Base-by-base conservation (phyloP, 2,329 filamentous ascomycete genomes). In the Polytolypa hystricis region DNA sequence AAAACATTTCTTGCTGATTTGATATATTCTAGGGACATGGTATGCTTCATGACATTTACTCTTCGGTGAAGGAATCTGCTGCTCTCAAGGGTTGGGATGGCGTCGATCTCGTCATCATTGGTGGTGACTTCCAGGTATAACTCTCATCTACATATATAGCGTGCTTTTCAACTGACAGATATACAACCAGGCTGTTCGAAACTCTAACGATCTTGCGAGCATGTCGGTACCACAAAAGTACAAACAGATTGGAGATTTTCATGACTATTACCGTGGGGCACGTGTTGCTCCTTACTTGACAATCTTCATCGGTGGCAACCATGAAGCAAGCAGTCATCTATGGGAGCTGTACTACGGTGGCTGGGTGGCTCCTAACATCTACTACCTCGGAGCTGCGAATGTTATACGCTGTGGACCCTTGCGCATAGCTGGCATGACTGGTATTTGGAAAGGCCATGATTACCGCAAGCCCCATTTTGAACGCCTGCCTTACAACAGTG, bases 341-440 rank as follows among this genome's bases (percentile, higher is more conserved):
- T 91, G 79, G 68, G 91, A 98, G 61, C 73, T 98, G 0, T 93
- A 84, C 64, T 93, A 96, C 55, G 91, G 91, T 35, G 91, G 91
- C 34, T 98, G 91, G 91, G 91, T 85, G 4, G 89, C 89, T 5
- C 86, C 85, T 6, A 93, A 91, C 48, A 96, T 98, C 45, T 98
- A 95, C 67, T 98, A 95, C 62, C 72, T 96, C 57, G 91, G 91
- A 33, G 84, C 86, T 21, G 85, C 91, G 41, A 95, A 93, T 54
- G 79, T 98, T 6, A 57, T 98, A 27, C 79, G 81, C 12, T 67
- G 93, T 20, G 89, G 89, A 0, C 81, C 84, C 1, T 64, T 98
- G 33, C 78, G 91, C 15, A 93, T 98, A 43, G 84, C 85, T 23
- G 89, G 81, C 4, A 67, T 96, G 56, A 91, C 84, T 36, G 91